A percentile compares a stretch with the other conserved stretches of the same genome.
phyloP scores from a whole-genome alignment of 306 rosid genomes.

The Ochetophila trinervis region DNA sequence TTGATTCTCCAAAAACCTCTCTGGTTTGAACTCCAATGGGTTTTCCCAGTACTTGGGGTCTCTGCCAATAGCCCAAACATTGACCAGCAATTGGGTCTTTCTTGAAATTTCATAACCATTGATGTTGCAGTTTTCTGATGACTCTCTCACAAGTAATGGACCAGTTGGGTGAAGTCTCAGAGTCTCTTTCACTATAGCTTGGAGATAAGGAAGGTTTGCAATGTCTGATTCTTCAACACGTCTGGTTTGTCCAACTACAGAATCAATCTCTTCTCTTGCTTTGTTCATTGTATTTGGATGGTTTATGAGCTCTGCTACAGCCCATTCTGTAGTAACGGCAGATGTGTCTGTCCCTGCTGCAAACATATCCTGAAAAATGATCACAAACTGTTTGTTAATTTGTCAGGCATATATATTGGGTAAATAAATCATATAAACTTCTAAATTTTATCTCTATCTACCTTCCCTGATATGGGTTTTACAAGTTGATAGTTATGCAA shows the following conservation, averaged over 20 bases:
- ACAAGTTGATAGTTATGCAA: too few species aligned
- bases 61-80: slow-evolving; percentile 79
- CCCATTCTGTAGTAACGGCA: slow-evolving; percentile 59
- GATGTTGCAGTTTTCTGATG: slow-evolving; percentile 39
- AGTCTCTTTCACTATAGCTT: slow-evolving; percentile 79
- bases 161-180: slow-evolving; percentile 80
- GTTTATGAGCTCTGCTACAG: slow-evolving; percentile 69
- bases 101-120: slow-evolving; percentile 63
- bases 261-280: slow-evolving; percentile 61
- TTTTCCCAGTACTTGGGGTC: slow-evolving; percentile 69
- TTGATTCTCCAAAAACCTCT: slow-evolving; percentile 47
- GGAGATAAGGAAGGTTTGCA: slow-evolving; percentile 59
- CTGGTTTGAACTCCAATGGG: slow-evolving; percentile 69
- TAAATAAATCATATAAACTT: too few species aligned
- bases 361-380: slow-evolving; percentile 41
- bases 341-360: slow-evolving; percentile 59
- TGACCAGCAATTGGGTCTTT: slow-evolving; percentile 57
- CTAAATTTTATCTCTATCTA: too few species aligned
- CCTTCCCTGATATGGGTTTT: too few species aligned
- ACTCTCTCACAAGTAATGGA: slow-evolving; percentile 63
- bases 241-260: slow-evolving; percentile 47
- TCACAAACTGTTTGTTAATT: background rate
- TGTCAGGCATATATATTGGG: too few species aligned
- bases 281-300: slow-evolving; percentile 53
- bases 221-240: slow-evolving; percentile 67